phyloP scores from a whole-genome alignment of 139 green algal species.

The Chlorella sp. region DNA sequence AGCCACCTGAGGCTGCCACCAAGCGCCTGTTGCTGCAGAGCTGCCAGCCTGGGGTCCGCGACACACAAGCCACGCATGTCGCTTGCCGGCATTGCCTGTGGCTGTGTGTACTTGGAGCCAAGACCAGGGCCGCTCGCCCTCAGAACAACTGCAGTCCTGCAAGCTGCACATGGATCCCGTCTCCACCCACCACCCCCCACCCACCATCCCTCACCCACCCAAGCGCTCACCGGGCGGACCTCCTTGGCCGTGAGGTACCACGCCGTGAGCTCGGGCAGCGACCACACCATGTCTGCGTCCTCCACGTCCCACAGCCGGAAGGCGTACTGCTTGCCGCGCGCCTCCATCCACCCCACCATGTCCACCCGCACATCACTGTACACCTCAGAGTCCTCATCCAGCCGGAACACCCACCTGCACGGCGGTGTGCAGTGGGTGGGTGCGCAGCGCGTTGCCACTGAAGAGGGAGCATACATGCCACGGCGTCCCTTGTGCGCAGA shows the following conservation, averaged over 20 bases:
- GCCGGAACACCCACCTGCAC: constrained; percentile 8
- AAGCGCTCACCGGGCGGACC: constrained; percentile 6
- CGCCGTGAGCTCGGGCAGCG: constrained; percentile 8
- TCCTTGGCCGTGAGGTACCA: constrained; percentile 12
- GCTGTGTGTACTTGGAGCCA: too few relatives aligned
- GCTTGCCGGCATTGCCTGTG: too few relatives aligned
- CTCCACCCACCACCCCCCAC: too few relatives aligned
- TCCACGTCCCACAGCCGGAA: constrained; percentile 12
- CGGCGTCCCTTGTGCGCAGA: not conserved
- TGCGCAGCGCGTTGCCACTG: too few relatives aligned
- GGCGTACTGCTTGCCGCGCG: constrained; percentile 6
- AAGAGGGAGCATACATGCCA: not conserved
- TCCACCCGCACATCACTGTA: not conserved
- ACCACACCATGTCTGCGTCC: constrained; percentile 1
- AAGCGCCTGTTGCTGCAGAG: too few relatives aligned
- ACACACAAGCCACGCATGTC: too few relatives aligned
- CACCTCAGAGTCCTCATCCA: constrained; percentile 13
- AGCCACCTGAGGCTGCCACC: too few relatives aligned
- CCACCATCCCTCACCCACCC: too few relatives aligned
- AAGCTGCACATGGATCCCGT: too few relatives aligned
- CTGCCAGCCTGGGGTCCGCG: too few relatives aligned
- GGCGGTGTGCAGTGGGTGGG: not conserved
- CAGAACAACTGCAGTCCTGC: too few relatives aligned
- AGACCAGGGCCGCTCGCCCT: too few relatives aligned
- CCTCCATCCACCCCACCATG: constrained; percentile 9